Evolutionary conservation across 345 rosid genomes (phyloP), one percentile per base, ranked within the genome.

Genomic region (Populus alba): DNA sequence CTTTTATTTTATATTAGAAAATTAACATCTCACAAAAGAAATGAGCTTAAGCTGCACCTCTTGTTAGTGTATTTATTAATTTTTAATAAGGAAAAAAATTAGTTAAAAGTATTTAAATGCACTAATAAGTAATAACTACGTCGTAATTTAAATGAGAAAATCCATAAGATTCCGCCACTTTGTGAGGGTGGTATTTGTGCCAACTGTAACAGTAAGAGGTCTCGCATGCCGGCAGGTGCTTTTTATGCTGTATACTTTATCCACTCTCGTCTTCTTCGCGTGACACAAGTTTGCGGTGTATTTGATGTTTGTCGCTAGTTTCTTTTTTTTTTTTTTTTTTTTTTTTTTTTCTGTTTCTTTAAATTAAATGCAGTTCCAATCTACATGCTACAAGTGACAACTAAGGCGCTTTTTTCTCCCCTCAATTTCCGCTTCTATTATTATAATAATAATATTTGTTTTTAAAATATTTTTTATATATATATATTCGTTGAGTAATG

Each of bases 171-270:
- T 53, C 67, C 51, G 47, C 61, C 10, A 5, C 59, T 39, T 39
- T 65, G 38, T 23, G 16, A 3, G 6, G 15, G 45, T 22, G 29
- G 0, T 29, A 45, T 43, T 20, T 20, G 41, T 57, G 61, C 59
- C 75, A 70, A 35, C 65, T 17, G 57, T 49, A 17, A 59, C 66
- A 53, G 23, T 37, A 18, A 66, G 29, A 17, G 35, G 71, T 35
- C 49, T 45, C 23, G 23, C 53, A 66, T 38, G 81, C 77, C 77
- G 66, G 70, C 71, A 59, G 57, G 23, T 27, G 43, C 73, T 39
- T 61, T 80, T 61, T 5, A 53, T 27, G 62, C 59, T 8, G 63
- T 8, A 8, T 47, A 1, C 73, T 70, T 41, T 38, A 43, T 22
- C 55, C 55, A 70, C 22, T 18, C 55, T 43, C 33, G 15, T 43